phyloP scores from a whole-genome alignment of 805 yeast species.

The Starmerella floricola region DNA sequence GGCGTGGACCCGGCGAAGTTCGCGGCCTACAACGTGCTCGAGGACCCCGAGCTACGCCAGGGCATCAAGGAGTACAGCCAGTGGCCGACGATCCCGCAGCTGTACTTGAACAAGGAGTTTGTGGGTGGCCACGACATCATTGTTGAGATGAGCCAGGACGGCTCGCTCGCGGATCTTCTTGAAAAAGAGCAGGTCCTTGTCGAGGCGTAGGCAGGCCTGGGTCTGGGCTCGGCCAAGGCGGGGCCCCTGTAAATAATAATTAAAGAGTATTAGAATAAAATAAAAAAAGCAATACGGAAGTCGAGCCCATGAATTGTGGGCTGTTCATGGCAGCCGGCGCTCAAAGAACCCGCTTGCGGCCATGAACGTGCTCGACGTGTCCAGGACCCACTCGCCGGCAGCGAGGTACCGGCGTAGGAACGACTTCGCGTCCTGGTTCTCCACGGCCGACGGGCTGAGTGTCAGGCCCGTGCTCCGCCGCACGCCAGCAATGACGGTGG shows the following conservation, averaged over 20 bases:
- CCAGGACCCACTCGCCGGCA: slow-evolving; percentile 75
- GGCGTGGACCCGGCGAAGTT: slow-evolving; percentile 95
- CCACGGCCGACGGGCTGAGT: slow-evolving; percentile 39
- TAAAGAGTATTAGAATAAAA: not conserved
- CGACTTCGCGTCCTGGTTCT: slow-evolving; percentile 35
- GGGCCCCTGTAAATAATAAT: too few relatives aligned
- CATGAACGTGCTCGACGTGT: slow-evolving; percentile 56
- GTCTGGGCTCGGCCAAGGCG: too few relatives aligned
- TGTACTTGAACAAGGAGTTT: slow-evolving; percentile 77
- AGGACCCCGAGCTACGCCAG: slow-evolving; percentile 84
- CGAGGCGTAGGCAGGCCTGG: slow-evolving; percentile 30
- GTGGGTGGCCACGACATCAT: slow-evolving; percentile 96
- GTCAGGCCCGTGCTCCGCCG: slow-evolving; percentile 70
- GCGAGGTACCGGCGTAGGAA: slow-evolving; percentile 54
- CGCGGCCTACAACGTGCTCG: slow-evolving; percentile 93
- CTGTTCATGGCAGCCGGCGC: slow-evolving; percentile 23
- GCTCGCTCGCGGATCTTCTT: slow-evolving; percentile 78
- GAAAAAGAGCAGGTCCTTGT: slow-evolving; percentile 69
- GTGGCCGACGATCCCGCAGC: slow-evolving; percentile 99
- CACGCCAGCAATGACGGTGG: slow-evolving; percentile 76
- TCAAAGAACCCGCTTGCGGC: slow-evolving; percentile 63
- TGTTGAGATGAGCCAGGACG: slow-evolving; percentile 70
- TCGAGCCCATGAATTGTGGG: not conserved
- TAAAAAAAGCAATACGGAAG: not conserved
- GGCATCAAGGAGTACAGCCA: slow-evolving; percentile 91